Conservation (phyloP, 1,139 yeast species). For the Taphrina populina region DNA sequence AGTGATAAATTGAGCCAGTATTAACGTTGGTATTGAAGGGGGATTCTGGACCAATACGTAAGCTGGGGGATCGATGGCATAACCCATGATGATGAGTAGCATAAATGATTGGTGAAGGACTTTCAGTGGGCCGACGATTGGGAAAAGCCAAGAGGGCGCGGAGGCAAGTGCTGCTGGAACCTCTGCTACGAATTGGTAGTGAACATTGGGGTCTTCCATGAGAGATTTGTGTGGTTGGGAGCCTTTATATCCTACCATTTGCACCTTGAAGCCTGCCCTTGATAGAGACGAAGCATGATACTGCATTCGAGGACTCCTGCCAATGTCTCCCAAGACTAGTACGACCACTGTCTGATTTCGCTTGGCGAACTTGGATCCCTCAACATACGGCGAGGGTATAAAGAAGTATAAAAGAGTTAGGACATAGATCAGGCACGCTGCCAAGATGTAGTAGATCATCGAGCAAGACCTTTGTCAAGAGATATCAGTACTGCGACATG, state of each 20-base stretch:
- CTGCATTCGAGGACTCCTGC: constrained; percentile 93
- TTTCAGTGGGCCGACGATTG: constrained; percentile 61
- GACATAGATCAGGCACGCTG: constrained; percentile 14
- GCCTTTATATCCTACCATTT: constrained; percentile 79
- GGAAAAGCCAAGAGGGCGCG: constrained; percentile 50
- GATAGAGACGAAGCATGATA: constrained; percentile 84
- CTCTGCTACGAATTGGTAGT: constrained; percentile 40
- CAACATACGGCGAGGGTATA: constrained; percentile 21
- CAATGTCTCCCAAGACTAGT: constrained; percentile 87
- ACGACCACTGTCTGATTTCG: constrained; percentile 53
- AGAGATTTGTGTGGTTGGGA: constrained; percentile 45
- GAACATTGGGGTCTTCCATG: constrained; percentile 40
- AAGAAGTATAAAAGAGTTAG: constrained; percentile 30
- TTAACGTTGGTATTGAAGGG: constrained; percentile 81
- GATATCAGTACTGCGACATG: too few species aligned
- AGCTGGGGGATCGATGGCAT: constrained; percentile 31
- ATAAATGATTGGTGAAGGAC: constrained; percentile 53
- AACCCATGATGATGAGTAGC: constrained; percentile 19
- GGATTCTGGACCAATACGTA: constrained; percentile 76
- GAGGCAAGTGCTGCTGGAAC: constrained; percentile 42
- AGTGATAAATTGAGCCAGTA: constrained; percentile 57
- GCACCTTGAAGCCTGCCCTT: constrained; percentile 68
- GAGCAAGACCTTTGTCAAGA: too few species aligned
- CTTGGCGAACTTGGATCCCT: constrained; percentile 31
- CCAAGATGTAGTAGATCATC: constrained; percentile 15